Base-by-base conservation (phyloP, 345 rosid genomes). In the Brassica carinata region DNA sequence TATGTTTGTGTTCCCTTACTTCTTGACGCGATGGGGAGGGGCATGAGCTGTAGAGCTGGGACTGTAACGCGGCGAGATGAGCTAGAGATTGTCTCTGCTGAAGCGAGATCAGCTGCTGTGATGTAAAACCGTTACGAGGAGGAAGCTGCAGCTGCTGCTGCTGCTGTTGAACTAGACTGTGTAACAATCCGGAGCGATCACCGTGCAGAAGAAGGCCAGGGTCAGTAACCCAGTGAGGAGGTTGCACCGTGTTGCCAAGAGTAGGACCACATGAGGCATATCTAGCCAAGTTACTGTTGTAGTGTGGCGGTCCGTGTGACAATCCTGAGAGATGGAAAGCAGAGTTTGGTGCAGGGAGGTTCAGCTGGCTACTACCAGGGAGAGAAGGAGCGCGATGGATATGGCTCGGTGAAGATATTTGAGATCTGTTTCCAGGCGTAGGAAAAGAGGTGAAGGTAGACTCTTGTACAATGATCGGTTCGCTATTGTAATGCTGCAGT, bases 371-470 rank as follows among this genome's bases (percentile, higher is more conserved):
- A 59, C 89, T 92, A 78, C 87, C 84, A 29, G 86, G 77, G 67
- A 82, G 86, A 79, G 87, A 82, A 53, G 87, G 85, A 79, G 88
- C 79, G 63, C 86, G 90, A 59, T 85, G 90, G 31, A 85, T 87
- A 72, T 89, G 87, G 76, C 82, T 84, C 0, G 92, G 91, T 13
- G 90, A 85, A 80, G 91, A 86, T 33, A 83, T 94, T 80, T 84
- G 90, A 67, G 86, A 61, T 84, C 85, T 81, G 63, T 85, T 88
- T 15, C 97, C 92, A 18, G 98, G 91, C 13, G 92, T 95, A 73
- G 94, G 97, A 79, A 92, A 96, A 40, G 97, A 96, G 0, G 93
- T 93, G 83, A 83, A 93, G 34, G 83, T 74, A 1, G 99, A 92
- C 77, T 92, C 90, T 0, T 92, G 91, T 43, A 86, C 78, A 70